Base-by-base conservation (phyloP, 2,329 filamentous ascomycete species). In the Chalaropsis thielavioides region DNA sequence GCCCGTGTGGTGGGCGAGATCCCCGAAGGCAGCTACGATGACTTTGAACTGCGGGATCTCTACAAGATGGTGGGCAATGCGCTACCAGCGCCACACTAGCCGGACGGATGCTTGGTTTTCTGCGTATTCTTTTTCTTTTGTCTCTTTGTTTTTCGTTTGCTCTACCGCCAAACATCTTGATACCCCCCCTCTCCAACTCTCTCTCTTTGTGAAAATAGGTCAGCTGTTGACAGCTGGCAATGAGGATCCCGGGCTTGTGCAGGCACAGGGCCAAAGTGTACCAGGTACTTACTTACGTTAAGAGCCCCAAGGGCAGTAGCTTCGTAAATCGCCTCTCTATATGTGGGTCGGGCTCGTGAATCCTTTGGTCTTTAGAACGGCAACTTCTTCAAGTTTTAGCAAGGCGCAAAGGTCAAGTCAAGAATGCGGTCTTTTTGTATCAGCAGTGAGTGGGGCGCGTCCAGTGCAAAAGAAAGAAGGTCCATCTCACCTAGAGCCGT, bases 1-100 rank as follows among this genome's bases (percentile, higher is more conserved):
- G 91, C 86, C 0, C 80, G 87, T 65, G 87, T 95, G 60, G 81
- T 95, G 3, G 90, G 89, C 0, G 90, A 95, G 76, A 81, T 95
- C 1, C 84, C 85, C 0, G 87, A 90, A 72, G 88, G 89, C 1
- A 83, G 80, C 0, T 78, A 83, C 63, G 83, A 87, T 62, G 80
- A 80, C 4, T 85, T 87, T 72, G 83, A 86, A 76, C 75, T 86
- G 69, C 76, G 83, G 58, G 83, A 86, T 64, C 73, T 85, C 61
- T 87, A 86, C 74, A 84, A 84, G 73, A 81, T 79, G 1, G 81
- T 86, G 0, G 83, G 83, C 1, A 87, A 86, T 68, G 81, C 82
- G 62, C 75, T 75, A 17, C 75, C 76, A 27, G 19, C 61, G 54
- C 24, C 61, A 8, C 63, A 64, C 31, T 67, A 67, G 49, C 27